Percentiles rank a stretch among this genome's conserved stretches.
These are phyloP conservation scores for Pterocarpus santalinus DNA, from an alignment of 306 rosid species.

Conservation along the genomic window DNA sequence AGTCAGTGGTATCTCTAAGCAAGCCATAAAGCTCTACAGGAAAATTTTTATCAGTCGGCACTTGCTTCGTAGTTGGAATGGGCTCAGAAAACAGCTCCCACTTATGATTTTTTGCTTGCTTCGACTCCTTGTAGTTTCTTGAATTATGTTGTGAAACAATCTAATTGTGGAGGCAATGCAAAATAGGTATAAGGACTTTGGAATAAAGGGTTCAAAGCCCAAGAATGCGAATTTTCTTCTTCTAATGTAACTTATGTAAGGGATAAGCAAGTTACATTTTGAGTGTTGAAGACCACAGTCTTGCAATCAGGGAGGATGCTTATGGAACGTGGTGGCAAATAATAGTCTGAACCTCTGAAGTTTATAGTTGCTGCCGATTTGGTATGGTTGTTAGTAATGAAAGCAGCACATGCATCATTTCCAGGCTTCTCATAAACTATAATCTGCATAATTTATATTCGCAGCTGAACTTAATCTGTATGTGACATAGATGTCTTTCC, in stretches of 20 bases:
- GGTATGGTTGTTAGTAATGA: conserved; percentile 82
- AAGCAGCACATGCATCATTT: conserved; percentile 74
- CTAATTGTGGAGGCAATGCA: conserved; percentile 53
- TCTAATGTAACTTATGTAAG: conserved; percentile 7
- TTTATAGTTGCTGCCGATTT: conserved; percentile 35
- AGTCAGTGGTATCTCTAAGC: conserved; percentile 79
- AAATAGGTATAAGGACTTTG: conserved; percentile 25
- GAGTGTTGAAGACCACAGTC: conserved; percentile 79
- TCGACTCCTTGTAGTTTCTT: conserved; percentile 63
- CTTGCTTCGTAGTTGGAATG: conserved; percentile 61
- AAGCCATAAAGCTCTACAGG: conserved; percentile 74
- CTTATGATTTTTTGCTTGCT: conserved; percentile 49
- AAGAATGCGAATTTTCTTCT: conserved; percentile 34
- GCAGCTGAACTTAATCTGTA: not conserved
- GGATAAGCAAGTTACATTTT: conserved; percentile 50
- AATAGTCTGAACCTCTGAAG: conserved; percentile 61
- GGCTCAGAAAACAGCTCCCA: conserved; percentile 74
- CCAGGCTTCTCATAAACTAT: conserved; percentile 61
- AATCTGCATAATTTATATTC: conserved; percentile 57
- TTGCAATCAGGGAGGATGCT: conserved; percentile 94
- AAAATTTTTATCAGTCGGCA: conserved; percentile 32
- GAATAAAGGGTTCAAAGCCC: conserved; percentile 29
- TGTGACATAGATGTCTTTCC: not conserved
- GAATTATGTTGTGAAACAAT: conserved; percentile 82
- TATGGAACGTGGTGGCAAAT: conserved; percentile 81